phyloP scores from a whole-genome alignment of 73 alveolate genomes.

The Effrenium voratum region DNA sequence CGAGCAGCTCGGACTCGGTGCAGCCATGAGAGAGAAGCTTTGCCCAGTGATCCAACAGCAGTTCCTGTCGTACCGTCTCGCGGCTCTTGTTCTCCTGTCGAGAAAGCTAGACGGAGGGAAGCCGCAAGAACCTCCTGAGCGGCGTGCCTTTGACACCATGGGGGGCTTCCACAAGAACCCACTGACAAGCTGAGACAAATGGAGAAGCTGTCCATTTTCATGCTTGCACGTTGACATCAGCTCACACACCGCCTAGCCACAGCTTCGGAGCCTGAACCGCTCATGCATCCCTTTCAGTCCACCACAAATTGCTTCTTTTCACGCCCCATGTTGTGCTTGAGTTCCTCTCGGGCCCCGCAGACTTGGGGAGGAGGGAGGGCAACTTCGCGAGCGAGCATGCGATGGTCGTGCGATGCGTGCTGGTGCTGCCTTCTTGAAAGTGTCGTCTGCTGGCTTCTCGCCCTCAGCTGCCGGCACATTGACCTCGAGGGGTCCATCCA shows the following conservation, averaged over 20 bases:
- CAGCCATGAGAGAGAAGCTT: conserved; percentile 54
- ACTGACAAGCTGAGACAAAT: background rate
- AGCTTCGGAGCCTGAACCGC: background rate
- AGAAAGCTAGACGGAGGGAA: background rate
- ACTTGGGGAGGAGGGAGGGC: too few relatives aligned
- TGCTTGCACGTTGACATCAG: background rate
- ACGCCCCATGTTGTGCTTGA: too few relatives aligned
- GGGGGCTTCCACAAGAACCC: too few relatives aligned
- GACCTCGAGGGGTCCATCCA: conserved; percentile 69
- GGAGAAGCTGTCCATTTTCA: background rate
- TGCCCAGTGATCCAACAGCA: conserved; percentile 45
- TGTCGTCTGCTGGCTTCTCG: conserved; percentile 31
- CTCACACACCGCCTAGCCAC: background rate
- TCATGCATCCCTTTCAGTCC: too few relatives aligned
- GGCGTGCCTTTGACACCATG: too few relatives aligned
- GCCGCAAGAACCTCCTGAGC: too few relatives aligned
- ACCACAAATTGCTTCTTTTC: too few relatives aligned
- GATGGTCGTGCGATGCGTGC: too few relatives aligned
- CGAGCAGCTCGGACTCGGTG: conserved; percentile 27
- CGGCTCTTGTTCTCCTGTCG: conserved; percentile 46
- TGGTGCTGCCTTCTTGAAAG: conserved; percentile 20
- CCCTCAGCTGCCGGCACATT: background rate
- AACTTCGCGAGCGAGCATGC: too few relatives aligned
- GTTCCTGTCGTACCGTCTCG: background rate
- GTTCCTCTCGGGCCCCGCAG: too few relatives aligned